Evolutionary conservation across 129 eudicot species (phyloP).

Genomic region (Rutidosis leptorrhynchoides): DNA sequence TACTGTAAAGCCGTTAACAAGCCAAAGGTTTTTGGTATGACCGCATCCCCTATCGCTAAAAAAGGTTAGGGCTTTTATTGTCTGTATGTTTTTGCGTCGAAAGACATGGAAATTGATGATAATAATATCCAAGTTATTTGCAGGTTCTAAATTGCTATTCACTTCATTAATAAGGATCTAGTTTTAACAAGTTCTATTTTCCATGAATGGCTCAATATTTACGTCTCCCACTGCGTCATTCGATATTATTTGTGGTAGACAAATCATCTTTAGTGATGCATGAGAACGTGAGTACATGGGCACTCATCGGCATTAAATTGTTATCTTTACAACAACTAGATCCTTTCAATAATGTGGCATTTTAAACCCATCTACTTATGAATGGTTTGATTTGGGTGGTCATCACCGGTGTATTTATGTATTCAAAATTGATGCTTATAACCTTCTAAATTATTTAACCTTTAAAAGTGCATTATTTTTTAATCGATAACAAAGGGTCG

Average conservation of each 20-base stretch:
- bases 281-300: conserved; percentile 22
- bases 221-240: conserved; percentile 23
- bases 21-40: conserved; percentile 86
- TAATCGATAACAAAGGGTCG: too few relatives aligned
- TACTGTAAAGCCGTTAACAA: conserved; percentile 47
- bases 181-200: neutral
- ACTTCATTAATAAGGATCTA: neutral
- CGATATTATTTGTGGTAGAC: conserved; percentile 28
- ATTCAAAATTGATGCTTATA: too few relatives aligned
- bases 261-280: conserved; percentile 32
- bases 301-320: conserved; percentile 23
- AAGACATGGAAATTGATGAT: conserved; percentile 10
- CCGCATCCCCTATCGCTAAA: conserved; percentile 59
- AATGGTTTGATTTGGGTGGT: too few relatives aligned
- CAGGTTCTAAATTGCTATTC: neutral
- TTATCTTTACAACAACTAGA: too few relatives aligned
- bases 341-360: too few relatives aligned
- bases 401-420: too few relatives aligned
- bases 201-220: conserved; percentile 27
- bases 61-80: conserved; percentile 45
- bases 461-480: too few relatives aligned
- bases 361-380: too few relatives aligned
- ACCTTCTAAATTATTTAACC: too few relatives aligned
- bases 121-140: neutral
- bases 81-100: neutral